Base-by-base conservation (phyloP, 2,329 filamentous ascomycete species). In the Trichophyton schoenleinii region DNA sequence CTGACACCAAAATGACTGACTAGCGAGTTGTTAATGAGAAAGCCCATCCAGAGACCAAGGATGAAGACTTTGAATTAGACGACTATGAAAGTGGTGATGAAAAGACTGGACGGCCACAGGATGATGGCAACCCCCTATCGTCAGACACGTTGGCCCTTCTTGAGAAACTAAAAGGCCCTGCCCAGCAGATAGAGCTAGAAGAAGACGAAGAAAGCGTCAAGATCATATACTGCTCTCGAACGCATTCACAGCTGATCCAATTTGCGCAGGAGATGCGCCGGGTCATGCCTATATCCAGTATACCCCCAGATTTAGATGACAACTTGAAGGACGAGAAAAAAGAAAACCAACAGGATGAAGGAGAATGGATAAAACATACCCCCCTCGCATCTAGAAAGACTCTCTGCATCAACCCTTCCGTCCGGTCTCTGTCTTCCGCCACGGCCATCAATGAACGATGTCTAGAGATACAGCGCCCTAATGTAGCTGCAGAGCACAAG, bases 371-470 rank as follows among this genome's bases (percentile, higher is more conserved):
- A 52, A 96, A 94, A 68, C 86, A 95, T 65, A 72, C 96, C 0
- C 87, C 91, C 0, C 75, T 96, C 0, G 92, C 91, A 0, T 96
- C 91, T 0, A 83, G 91, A 3, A 94, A 95, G 70, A 88, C 90
- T 62, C 79, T 86, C 1, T 99, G 94, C 73, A 96, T 99, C 74
- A 96, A 99, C 67, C 83, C 87, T 0, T 82, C 86, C 34, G 92
- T 99, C 1, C 80, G 82, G 25, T 83, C 82, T 11, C 82, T 97
- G 1, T 81, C 82, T 6, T 81, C 76, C 48, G 78, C 87, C 0
- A 86, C 88, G 0, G 89, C 90, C 4, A 96, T 99, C 75, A 99
- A 97, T 69, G 94, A 99, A 71, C 83, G 87, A 11, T 99, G 94
- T 69, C 79, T 92, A 5, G 94, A 99, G 68, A 77, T 99, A 25